Evolutionary conservation across 2,329 filamentous ascomycete species (phyloP), one percentile per base, ranked within the genome.

Genomic region (Penicillium carneum): DNA sequence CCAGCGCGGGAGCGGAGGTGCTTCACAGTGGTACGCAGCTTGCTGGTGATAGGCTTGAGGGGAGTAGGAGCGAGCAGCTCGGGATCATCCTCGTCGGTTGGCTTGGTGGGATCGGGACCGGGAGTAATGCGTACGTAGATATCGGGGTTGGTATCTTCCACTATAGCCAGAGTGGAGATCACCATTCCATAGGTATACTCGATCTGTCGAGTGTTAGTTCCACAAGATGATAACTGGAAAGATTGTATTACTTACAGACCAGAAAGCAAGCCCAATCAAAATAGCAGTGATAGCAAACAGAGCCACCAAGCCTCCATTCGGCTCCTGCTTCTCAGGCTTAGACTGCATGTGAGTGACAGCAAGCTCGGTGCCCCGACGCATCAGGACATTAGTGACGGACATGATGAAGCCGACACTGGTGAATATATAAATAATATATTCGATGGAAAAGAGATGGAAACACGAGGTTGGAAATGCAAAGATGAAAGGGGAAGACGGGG

Each of bases 1-100:
- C 92, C 91, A 62, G 84, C 88, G 66, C 86, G 80, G 48, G 85
- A 80, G 65, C 82, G 82, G 46, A 97, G 83, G 63, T 89, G 88
- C 53, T 77, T 78, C 62, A 89, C 76, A 2, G 87, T 86, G 10
- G 79, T 80, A 61, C 84, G 82, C 71, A 90, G 84, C 65, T 80
- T 85, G 56, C 83, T 81, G 38, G 88, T 91, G 71, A 90, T 83
- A 57, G 86, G 87, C 73, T 83, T 82, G 67, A 83, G 79, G 63
- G 80, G 79, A 65, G 84, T 76, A 59, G 84, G 63, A 48, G 78
- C 79, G 66, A 75, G 74, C 45, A 72, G 62, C 49, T 84, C 75
- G 7, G 75, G 72, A 39, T 82, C 82, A 53, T 82, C 81, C 36
- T 77, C 70, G 23, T 74, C 72, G 50, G 74, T 64, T 9, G 68